These are phyloP conservation scores for Scheffersomyces segobiensis DNA, from an alignment of 1,139 yeast genomes.

Conservation along the genomic window DNA sequence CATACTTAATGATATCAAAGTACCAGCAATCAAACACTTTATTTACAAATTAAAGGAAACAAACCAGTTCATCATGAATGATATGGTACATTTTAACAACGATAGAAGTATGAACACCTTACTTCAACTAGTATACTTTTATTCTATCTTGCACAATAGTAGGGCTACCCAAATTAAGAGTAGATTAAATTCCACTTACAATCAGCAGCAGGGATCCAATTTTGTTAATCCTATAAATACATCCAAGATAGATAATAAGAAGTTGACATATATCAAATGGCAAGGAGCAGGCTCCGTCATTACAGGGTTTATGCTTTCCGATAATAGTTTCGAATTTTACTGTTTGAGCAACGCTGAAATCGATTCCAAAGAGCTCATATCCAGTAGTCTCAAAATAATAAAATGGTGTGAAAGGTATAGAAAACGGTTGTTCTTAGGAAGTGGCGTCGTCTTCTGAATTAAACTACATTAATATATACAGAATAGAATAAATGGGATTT, in stretches of 20 bases:
- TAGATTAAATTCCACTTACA: background rate
- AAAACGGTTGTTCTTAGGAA: conserved; percentile 35
- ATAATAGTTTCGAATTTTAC: conserved; percentile 37
- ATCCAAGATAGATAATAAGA: conserved; percentile 19
- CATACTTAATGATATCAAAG: conserved; percentile 49
- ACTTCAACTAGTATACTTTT: conserved; percentile 32
- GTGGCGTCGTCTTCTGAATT: conserved; percentile 21
- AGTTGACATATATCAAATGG: conserved; percentile 37
- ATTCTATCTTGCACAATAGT: conserved; percentile 29
- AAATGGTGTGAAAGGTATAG: conserved; percentile 42
- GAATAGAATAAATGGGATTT: background rate
- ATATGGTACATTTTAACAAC: conserved; percentile 16
- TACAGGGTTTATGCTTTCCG: conserved; percentile 42
- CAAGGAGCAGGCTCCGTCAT: conserved; percentile 16
- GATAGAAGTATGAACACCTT: conserved; percentile 12
- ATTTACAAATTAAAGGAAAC: conserved; percentile 64
- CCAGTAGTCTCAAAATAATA: conserved; percentile 33
- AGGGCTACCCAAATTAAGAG: conserved; percentile 25
- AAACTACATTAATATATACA: background rate
- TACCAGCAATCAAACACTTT: conserved; percentile 73
- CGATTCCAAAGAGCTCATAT: conserved; percentile 32
- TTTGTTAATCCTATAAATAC: background rate
- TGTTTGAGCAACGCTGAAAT: conserved; percentile 34
- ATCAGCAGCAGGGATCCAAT: background rate
- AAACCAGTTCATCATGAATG: conserved; percentile 38